A percentile compares a stretch with the other conserved stretches of the same genome.
Conservation (phyloP, 805 yeast species). For the Millerozyma acaciae region DNA sequence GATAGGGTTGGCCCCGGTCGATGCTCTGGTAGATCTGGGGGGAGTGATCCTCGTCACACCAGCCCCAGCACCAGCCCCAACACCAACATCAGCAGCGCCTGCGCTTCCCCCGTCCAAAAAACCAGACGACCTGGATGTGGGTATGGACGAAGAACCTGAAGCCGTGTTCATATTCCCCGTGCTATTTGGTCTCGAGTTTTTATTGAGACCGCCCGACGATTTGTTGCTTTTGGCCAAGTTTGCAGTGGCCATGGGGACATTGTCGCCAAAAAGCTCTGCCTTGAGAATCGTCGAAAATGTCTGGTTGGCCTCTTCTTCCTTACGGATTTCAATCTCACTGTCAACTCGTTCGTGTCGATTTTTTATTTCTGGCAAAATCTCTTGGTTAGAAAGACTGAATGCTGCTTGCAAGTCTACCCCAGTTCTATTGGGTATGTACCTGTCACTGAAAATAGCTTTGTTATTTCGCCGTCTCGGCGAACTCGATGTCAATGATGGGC, state of each 20-base stretch:
- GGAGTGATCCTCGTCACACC: constrained; percentile 19
- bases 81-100: constrained; percentile 3
- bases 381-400: constrained; percentile 51
- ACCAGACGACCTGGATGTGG: constrained; percentile 4
- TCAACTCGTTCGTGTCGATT: constrained; percentile 28
- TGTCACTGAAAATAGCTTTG: constrained; percentile 62
- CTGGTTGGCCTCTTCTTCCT: constrained; percentile 78
- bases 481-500: constrained; percentile 25
- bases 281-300: constrained; percentile 83
- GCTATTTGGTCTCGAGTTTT: constrained; percentile 12
- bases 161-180: constrained; percentile 14
- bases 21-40: constrained; percentile 14
- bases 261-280: constrained; percentile 89
- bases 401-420: constrained; percentile 90
- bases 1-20: neutral
- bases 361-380: constrained; percentile 34
- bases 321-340: constrained; percentile 61
- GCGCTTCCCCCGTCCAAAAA: constrained; percentile 3
- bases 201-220: neutral
- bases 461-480: constrained; percentile 47
- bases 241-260: constrained; percentile 55
- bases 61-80: constrained; percentile 1
- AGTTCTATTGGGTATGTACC: constrained; percentile 83
- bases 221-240: constrained; percentile 17
- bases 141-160: constrained; percentile 2